A percentile compares a stretch with the other conserved stretches of the same genome.
Conservation (phyloP, 441 rosid species). For the Bocquillonia castaneifolia region DNA sequence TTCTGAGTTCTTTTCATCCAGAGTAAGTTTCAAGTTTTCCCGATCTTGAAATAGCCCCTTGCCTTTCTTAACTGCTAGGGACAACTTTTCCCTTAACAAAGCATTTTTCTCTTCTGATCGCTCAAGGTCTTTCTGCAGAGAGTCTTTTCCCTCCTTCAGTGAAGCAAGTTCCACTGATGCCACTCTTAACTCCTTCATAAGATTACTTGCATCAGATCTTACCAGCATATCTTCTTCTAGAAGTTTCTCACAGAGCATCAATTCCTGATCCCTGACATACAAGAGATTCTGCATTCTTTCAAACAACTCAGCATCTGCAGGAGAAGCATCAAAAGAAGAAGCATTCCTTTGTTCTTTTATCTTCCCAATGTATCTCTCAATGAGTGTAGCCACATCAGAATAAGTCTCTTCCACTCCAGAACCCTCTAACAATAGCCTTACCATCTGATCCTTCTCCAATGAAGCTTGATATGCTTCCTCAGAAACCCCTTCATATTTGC, state of each 20-base stretch:
- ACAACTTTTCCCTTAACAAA: slow-evolving; percentile 72
- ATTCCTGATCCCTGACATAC: slow-evolving; percentile 59
- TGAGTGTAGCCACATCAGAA: slow-evolving; percentile 39
- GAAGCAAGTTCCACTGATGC: slow-evolving; percentile 43
- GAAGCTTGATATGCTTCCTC: slow-evolving; percentile 41
- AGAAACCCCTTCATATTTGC: slow-evolving; percentile 39
- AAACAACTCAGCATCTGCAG: slow-evolving; percentile 36
- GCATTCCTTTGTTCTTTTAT: slow-evolving; percentile 41
- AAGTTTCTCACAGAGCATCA: slow-evolving; percentile 54
- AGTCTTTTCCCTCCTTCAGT: slow-evolving; percentile 52
- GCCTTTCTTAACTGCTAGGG: slow-evolving; percentile 94
- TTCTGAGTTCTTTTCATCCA: slow-evolving; percentile 68
- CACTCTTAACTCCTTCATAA: slow-evolving; percentile 35
- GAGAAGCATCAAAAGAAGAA: slow-evolving; percentile 36
- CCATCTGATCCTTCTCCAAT: slow-evolving; percentile 55
- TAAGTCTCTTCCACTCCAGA: slow-evolving; percentile 45
- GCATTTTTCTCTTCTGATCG: slow-evolving; percentile 80
- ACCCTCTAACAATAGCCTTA: slow-evolving; percentile 48
- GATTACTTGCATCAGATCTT: slow-evolving; percentile 41
- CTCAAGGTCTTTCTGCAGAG: slow-evolving; percentile 60
- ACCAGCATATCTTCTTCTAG: slow-evolving; percentile 54
- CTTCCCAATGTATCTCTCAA: slow-evolving; percentile 54
- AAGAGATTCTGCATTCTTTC: slow-evolving; percentile 63
- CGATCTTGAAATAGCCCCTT: slow-evolving; percentile 89
- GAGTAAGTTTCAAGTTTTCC: slow-evolving; percentile 56